Conservation (phyloP, 164 flowering plant species). For the Chimonanthus praecox region DNA sequence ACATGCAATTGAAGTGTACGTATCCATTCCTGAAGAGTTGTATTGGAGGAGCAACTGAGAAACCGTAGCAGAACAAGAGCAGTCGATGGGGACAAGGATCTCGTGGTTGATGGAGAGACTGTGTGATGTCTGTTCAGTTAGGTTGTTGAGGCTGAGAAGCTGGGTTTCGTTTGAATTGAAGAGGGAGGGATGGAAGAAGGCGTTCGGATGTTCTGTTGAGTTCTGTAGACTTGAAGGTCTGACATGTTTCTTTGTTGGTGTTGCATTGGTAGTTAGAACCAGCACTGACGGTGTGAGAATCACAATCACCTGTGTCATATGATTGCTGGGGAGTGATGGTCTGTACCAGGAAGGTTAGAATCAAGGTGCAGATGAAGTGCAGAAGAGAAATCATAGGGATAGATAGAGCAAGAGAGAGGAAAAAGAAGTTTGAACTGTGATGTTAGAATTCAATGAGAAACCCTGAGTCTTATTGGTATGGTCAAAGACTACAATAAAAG, state of each 20-base stretch:
- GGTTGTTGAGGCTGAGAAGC: slow-evolving; percentile 28
- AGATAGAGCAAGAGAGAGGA: background rate
- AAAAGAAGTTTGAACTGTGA: background rate
- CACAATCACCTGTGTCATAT: slow-evolving; percentile 29
- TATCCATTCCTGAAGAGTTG: slow-evolving; percentile 12
- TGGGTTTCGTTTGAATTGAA: slow-evolving; percentile 20
- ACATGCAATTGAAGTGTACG: slow-evolving; percentile 28
- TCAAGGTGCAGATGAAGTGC: slow-evolving; percentile 7
- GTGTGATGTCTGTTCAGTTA: slow-evolving; percentile 12
- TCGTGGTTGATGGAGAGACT: slow-evolving; percentile 29
- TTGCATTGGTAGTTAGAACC: slow-evolving; percentile 38
- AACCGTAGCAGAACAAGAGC: slow-evolving; percentile 31
- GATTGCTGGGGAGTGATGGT: slow-evolving; percentile 24
- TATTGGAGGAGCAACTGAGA: slow-evolving; percentile 28
- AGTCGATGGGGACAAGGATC: slow-evolving; percentile 35
- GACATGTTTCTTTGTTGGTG: slow-evolving; percentile 17
- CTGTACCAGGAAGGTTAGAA: slow-evolving; percentile 5
- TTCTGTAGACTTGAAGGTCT: slow-evolving; percentile 42
- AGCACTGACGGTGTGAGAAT: slow-evolving; percentile 4
- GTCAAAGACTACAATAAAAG: background rate
- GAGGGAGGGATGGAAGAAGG: slow-evolving; percentile 31
- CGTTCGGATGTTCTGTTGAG: slow-evolving; percentile 19
- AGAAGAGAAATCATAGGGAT: slow-evolving; percentile 17
- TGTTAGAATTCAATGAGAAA: background rate
- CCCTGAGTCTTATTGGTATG: background rate